Base-by-base conservation (phyloP, 352 stramenopile genomes). In the Phytopythium helicoides region DNA sequence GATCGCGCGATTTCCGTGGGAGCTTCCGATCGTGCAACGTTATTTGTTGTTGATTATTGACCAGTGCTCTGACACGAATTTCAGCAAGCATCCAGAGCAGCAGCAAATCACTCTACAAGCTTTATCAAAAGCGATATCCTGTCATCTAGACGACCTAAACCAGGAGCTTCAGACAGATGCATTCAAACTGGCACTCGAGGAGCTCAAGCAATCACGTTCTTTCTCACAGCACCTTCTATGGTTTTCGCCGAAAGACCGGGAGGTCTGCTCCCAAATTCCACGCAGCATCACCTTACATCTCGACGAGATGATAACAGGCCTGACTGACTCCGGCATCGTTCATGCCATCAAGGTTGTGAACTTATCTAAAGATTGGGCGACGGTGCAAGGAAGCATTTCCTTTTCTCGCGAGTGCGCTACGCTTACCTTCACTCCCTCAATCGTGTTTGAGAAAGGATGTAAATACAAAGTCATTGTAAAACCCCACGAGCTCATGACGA, bases 271-370 rank as follows among this genome's bases (percentile, higher is more conserved):
- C 12, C 12, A 22, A 8, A 39, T 62, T 5, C 63, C 63, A 22
- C 45, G 57, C 12, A 37, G 40, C 14, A 34, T 72, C 38, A 49
- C 57, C 31, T 56, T 72, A 15, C 51, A 62, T 21, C 28, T 72
- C 21, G 54, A 66, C 23, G 39, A 61, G 19, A 60, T 60, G 22
- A 54, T 68, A 23, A 39, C 56, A 38, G 63, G 59, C 5, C 41
- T 72, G 11, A 65, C 56, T 3, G 47, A 26, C 33, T 49, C 55
- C 3, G 60, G 51, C 9, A 58, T 60, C 37, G 52, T 61, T 25
- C 63, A 67, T 26, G 59, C 66, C 28, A 40, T 72, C 38, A 58
- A 52, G 26, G 59, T 68, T 3, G 19, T 50, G 11, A 72, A 72
- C n/a, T 23, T 66, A 10, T 65, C 63, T 21, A 35, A 60, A 18